Conservation (phyloP, 768 basidiomycete species). For the Astraeus odoratus region DNA sequence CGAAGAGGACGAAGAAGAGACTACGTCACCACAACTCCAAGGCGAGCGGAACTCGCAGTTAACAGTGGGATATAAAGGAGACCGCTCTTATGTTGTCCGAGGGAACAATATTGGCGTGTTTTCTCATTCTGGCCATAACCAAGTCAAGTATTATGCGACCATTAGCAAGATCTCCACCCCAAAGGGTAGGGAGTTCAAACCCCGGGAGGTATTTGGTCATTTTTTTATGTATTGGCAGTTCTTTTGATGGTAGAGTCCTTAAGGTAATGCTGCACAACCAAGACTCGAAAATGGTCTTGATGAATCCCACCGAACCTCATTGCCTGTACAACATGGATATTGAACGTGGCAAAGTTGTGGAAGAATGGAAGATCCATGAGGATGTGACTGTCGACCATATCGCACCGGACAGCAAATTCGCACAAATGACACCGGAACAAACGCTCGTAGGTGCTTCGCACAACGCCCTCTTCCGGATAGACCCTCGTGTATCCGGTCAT, state of each 20-base stretch:
- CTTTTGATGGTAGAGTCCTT: constrained; percentile 6
- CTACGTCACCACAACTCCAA: constrained; percentile 32
- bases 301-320: constrained; percentile 75
- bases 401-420: constrained; percentile 90
- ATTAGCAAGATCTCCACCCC: constrained; percentile 78
- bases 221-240: background rate
- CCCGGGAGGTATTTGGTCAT: constrained; percentile 58
- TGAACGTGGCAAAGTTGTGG: constrained; percentile 91
- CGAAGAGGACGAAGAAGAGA: constrained; percentile 40
- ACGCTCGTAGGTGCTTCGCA: constrained; percentile 91
- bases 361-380: constrained; percentile 98
- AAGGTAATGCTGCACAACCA: constrained; percentile 96
- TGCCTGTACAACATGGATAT: constrained; percentile 89
- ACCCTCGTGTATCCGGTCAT: constrained; percentile 86
- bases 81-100: constrained; percentile 88
- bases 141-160: constrained; percentile 80
- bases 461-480: constrained; percentile 96
- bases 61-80: constrained; percentile 92
- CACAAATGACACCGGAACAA: constrained; percentile 86
- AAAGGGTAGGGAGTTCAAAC: constrained; percentile 79
- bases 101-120: constrained; percentile 92
- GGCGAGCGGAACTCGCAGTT: constrained; percentile 82
- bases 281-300: constrained; percentile 92
- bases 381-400: constrained; percentile 81
- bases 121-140: constrained; percentile 58